Conservation (phyloP, 2,329 filamentous ascomycete genomes). For the Magnaporthiopsis rhizophila region DNA sequence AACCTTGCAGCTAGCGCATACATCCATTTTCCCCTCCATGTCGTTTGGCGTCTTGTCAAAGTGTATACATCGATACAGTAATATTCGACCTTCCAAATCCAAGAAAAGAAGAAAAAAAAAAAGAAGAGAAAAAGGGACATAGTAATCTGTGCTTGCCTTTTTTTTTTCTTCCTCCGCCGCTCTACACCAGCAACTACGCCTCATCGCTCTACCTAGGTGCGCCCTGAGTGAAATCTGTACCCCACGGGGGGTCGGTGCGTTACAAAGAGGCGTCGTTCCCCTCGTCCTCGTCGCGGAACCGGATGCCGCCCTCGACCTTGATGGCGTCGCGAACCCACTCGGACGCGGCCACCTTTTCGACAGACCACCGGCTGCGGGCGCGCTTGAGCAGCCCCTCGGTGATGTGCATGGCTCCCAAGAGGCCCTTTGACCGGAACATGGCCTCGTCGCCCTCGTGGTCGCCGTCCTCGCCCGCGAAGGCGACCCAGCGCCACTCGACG, state of each 20-base stretch:
- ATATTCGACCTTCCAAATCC: background rate
- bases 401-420: conserved; percentile 69
- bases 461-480: conserved; percentile 74
- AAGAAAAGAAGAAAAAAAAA: background rate
- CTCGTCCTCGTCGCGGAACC: conserved; percentile 51
- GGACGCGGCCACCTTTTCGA: conserved; percentile 63
- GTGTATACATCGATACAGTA: background rate
- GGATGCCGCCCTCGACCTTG: conserved; percentile 52
- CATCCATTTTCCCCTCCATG: background rate
- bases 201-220: background rate
- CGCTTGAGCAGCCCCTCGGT: conserved; percentile 82
- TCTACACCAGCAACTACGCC: background rate
- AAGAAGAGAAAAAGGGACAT: background rate
- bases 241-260: background rate
- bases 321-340: conserved; percentile 75
- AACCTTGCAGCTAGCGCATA: background rate
- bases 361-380: conserved; percentile 66
- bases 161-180: background rate
- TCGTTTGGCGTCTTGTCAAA: background rate
- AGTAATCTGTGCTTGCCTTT: background rate
- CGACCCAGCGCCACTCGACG: conserved; percentile 91
- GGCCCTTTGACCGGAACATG: conserved; percentile 54
- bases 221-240: background rate
- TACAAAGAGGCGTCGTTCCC: conserved; percentile 39
- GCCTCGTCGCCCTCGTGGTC: conserved; percentile 66